A percentile compares a stretch with the other conserved stretches of the same genome.
These are phyloP conservation scores for Salix arbutifolia DNA, from an alignment of 345 rosid species.

Conservation along the genomic window DNA sequence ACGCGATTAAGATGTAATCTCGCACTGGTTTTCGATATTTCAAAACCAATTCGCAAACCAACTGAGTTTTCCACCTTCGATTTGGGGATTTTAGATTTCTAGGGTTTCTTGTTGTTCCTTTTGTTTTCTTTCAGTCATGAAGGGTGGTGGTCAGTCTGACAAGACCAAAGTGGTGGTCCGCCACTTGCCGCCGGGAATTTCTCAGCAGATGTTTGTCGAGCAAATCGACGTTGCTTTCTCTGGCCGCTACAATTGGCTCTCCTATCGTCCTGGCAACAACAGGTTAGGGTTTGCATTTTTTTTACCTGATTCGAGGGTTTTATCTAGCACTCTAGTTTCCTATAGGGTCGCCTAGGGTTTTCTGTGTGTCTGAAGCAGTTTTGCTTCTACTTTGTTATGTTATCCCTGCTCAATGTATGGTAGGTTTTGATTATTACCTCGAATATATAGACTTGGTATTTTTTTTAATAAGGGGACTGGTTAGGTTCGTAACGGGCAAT, in stretches of 20 bases:
- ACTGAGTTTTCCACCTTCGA: not conserved
- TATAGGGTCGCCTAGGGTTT: not conserved
- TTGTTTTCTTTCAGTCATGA: constrained; percentile 37
- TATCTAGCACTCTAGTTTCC: not conserved
- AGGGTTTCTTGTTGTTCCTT: constrained; percentile 21
- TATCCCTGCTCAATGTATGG: not conserved
- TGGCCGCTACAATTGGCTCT: constrained; percentile 63
- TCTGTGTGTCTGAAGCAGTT: not conserved
- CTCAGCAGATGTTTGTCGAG: constrained; percentile 43
- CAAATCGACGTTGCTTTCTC: constrained; percentile 50
- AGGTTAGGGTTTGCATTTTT: constrained; percentile 36
- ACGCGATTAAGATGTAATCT: constrained; percentile 33
- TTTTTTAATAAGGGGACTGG: not conserved
- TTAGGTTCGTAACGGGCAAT: not conserved
- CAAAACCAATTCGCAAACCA: not conserved
- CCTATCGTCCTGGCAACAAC: constrained; percentile 56
- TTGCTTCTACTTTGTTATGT: not conserved
- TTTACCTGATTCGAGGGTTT: not conserved
- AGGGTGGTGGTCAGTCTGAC: constrained; percentile 46
- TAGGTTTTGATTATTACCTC: not conserved
- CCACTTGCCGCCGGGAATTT: constrained; percentile 61
- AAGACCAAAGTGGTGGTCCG: constrained; percentile 75
- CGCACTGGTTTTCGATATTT: constrained; percentile 6
- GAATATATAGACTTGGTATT: not conserved
- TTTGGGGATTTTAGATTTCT: constrained; percentile 22